phyloP scores from a whole-genome alignment of 352 stramenopile genomes.

The Globisporangium paroecandrum region DNA sequence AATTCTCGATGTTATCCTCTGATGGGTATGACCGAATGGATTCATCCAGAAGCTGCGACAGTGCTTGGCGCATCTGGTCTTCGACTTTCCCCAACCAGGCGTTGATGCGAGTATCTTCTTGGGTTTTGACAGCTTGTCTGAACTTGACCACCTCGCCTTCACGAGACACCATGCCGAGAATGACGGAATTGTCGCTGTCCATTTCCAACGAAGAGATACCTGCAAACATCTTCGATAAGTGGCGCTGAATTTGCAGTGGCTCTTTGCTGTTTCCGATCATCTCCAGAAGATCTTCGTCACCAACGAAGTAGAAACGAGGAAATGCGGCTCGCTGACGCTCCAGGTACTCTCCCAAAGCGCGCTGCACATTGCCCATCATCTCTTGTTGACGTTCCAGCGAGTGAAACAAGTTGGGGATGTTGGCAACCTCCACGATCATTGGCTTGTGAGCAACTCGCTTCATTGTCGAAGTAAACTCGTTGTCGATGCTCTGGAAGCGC shows the following conservation, averaged over 20 bases:
- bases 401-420: conserved; percentile 89
- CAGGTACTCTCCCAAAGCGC: conserved; percentile 99
- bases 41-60: conserved; percentile 94
- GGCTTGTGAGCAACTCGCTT: conserved; percentile 95
- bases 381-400: conserved; percentile 93
- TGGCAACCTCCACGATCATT: conserved; percentile 93
- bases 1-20: conserved; percentile 77
- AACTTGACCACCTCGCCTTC: conserved; percentile 98
- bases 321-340: conserved; percentile 97
- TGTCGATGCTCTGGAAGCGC: conserved; percentile 98
- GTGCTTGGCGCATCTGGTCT: conserved; percentile 94
- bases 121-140: conserved; percentile 89
- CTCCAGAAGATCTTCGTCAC: conserved; percentile 99
- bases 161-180: conserved; percentile 95
- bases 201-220: conserved; percentile 93
- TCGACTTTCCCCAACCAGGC: conserved; percentile 97
- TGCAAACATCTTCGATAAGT: conserved; percentile 99
- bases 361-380: conserved; percentile 99
- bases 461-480: conserved; percentile 98
- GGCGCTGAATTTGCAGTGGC: conserved; percentile 95
- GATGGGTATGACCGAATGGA: conserved; percentile 83
- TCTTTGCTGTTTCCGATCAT: conserved; percentile 99
- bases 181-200: conserved; percentile 61
- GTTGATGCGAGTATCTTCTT: conserved; percentile 90
- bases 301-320: conserved; percentile 99